Evolutionary conservation across 345 rosid genomes (phyloP).

Genomic region (Syzygium oleosum): DNA sequence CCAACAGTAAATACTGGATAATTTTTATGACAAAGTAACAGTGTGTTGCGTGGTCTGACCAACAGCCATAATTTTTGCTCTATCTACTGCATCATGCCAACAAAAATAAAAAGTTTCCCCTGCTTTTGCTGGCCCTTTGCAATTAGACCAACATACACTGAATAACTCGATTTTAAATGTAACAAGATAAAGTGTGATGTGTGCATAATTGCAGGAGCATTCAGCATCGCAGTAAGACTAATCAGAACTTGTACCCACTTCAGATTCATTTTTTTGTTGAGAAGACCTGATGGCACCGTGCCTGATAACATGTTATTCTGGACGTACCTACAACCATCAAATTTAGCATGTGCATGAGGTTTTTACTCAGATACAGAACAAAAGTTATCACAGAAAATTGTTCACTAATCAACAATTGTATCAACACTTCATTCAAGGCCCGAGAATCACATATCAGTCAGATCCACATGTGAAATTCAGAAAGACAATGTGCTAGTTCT

Average conservation of each 20-base stretch:
- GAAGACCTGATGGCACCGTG: constrained; percentile 57
- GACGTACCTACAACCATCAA: constrained; percentile 51
- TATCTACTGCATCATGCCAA: neutral
- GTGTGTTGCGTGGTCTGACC: neutral
- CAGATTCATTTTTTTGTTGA: constrained; percentile 30
- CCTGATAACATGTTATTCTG: constrained; percentile 85
- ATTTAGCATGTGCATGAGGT: neutral
- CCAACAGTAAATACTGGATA: neutral
- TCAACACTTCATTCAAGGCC: neutral
- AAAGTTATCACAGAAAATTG: neutral
- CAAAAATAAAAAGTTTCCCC: neutral
- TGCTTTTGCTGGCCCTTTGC: neutral
- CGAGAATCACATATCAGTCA: neutral
- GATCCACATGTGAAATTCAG: neutral
- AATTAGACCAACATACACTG: neutral
- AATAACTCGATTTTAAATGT: neutral
- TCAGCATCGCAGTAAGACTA: neutral
- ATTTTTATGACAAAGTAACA: neutral
- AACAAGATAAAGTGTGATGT: neutral
- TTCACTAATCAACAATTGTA: neutral
- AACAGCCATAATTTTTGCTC: neutral
- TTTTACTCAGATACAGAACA: neutral
- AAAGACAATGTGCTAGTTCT: neutral
- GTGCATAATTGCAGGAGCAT: neutral
- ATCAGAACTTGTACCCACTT: constrained; percentile 45